Evolutionary conservation across 2,329 filamentous ascomycete species (phyloP), one percentile per base, ranked within the genome.

Genomic region (Verticillium nonalfalfae): DNA sequence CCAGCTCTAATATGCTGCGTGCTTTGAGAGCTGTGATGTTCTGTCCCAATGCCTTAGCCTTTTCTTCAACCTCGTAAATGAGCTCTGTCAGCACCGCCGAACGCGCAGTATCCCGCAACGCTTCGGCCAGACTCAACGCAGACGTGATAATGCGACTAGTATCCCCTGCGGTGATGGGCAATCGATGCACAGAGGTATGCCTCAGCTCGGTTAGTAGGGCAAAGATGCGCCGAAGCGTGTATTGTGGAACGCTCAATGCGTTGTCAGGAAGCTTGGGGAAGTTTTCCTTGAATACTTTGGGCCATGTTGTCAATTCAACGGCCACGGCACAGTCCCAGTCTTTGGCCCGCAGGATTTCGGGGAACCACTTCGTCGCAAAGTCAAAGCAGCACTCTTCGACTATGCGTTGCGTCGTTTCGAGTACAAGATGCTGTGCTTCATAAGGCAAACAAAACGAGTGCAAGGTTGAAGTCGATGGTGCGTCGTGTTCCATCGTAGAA

Each of bases 371-470:
- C n/a, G 62, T 66, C 26, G 68, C 67, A 58, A 76, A 78, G 7
- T 76, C 70, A 63, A 75, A 78, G 65, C 74, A 78, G 60, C 70
- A 72, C 60, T 74, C 71, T 62, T 78, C 75, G 4, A 78, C 68
- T 18, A 76, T 56, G 7, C 66, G 62, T 62, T 78, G 75, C 7
- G 67, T 64, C 45, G 68, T 70, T 35, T 66, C 72, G n/a, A 78
- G 68, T 45, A 78, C 70, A 2, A 68, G 57, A 66, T 78, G 73
- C 60, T 77, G 74, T 3, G 71, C 63, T 35, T 66, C 65, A 63
- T 74, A 77, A 4, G 72, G 72, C 13, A 77, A 63, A 36, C 68
- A 72, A 0, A 68, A 67, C 0, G 73, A 73, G 61, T 72, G 71
- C 6, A 74, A 61, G 2, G 69, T 69, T 3, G 69, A 68, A 18